phyloP scores from a whole-genome alignment of 805 yeast genomes.

The Zygosaccharomyces gambellarensis region DNA sequence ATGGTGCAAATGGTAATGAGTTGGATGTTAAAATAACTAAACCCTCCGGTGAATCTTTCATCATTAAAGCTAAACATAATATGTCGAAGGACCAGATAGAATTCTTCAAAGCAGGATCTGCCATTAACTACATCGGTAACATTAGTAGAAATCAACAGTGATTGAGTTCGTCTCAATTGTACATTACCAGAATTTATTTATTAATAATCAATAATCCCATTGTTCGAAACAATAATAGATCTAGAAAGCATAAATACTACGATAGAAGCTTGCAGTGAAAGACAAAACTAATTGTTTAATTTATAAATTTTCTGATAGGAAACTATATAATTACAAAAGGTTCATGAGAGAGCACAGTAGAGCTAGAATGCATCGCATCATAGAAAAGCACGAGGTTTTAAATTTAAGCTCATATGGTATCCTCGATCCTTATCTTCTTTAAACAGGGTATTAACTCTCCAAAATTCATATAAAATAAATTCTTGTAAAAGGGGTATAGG shows the following conservation, averaged over 20 bases:
- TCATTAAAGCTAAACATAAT: slow-evolving; percentile 80
- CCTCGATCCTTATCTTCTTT: slow-evolving; percentile 60
- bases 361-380: neutral
- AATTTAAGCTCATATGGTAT: slow-evolving; percentile 63
- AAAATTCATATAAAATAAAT: slow-evolving; percentile 58
- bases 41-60: slow-evolving; percentile 62
- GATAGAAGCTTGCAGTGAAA: neutral
- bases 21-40: slow-evolving; percentile 70
- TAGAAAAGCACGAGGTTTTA: slow-evolving; percentile 26
- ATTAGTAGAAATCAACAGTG: slow-evolving; percentile 34
- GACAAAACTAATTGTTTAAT: neutral
- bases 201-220: neutral
- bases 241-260: neutral
- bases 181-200: slow-evolving; percentile 1
- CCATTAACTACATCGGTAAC: slow-evolving; percentile 85
- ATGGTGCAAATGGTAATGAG: slow-evolving; percentile 84
- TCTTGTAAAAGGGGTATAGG: slow-evolving; percentile 40
- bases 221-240: neutral
- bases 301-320: neutral
- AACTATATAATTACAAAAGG: no score
- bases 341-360: no score
- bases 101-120: slow-evolving; percentile 96
- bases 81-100: slow-evolving; percentile 96
- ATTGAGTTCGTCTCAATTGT: neutral
- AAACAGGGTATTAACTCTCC: slow-evolving; percentile 63